Conservation (phyloP, 108 stramenopile species). For the Cyclotella sp. region DNA sequence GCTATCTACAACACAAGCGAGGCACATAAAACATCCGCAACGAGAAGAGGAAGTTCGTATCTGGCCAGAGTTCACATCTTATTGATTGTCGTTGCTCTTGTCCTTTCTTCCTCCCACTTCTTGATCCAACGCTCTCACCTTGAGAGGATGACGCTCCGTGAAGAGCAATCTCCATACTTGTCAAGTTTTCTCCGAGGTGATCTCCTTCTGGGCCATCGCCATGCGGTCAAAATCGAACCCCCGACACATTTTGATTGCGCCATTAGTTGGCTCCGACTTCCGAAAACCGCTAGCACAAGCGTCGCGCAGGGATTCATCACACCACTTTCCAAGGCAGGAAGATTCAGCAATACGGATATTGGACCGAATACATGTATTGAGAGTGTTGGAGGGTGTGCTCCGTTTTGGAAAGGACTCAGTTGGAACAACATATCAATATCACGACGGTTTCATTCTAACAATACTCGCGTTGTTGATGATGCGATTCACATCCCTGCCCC, state of each 20-base stretch:
- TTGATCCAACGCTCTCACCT: neutral
- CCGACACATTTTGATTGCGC: conserved; percentile 23
- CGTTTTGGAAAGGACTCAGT: conserved; percentile 15
- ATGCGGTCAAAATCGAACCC: neutral
- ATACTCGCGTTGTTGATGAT: neutral
- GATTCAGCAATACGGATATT: conserved; percentile 17
- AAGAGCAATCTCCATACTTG: neutral
- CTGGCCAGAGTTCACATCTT: neutral
- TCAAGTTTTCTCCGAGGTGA: neutral
- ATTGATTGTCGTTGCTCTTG: neutral
- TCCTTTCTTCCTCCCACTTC: neutral
- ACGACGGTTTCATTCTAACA: neutral
- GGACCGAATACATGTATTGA: conserved; percentile 41
- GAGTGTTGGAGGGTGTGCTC: conserved; percentile 25
- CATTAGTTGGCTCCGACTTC: conserved; percentile 38
- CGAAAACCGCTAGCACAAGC: conserved; percentile 45
- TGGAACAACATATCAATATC: neutral
- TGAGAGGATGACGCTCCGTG: neutral
- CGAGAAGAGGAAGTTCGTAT: too few relatives aligned
- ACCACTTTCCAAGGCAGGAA: conserved; percentile 15
- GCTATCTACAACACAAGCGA: too few relatives aligned
- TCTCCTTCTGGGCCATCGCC: neutral
- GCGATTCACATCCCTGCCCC: neutral
- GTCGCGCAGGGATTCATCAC: conserved; percentile 24
- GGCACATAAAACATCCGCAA: too few relatives aligned